These are phyloP conservation scores for Aegilops tauschii DNA, from an alignment of 176 grass and related monocot genomes.

Conservation along the genomic window DNA sequence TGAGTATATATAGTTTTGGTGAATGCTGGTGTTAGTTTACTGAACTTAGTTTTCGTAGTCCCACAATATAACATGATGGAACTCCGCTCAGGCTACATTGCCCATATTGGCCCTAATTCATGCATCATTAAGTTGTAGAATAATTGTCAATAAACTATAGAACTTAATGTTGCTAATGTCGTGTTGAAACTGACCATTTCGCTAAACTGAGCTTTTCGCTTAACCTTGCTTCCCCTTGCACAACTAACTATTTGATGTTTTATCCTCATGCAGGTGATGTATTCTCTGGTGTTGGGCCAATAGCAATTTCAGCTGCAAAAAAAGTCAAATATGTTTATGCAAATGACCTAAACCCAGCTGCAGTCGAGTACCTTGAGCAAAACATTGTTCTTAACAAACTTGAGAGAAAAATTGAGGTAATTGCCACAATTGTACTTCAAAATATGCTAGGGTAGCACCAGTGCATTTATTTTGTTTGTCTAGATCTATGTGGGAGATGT, in stretches of 20 bases:
- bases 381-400: conserved; percentile 91
- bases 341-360: conserved; percentile 90
- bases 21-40: background rate
- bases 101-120: background rate
- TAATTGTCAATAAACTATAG: background rate
- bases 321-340: conserved; percentile 91
- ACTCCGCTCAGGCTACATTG: background rate
- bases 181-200: conserved; percentile 1
- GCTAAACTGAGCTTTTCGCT: background rate
- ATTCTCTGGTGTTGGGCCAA: conserved; percentile 84
- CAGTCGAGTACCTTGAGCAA: conserved; percentile 80
- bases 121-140: background rate
- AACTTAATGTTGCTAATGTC: background rate
- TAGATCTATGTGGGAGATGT: background rate
- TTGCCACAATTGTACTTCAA: background rate
- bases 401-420: conserved; percentile 89
- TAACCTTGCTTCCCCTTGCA: background rate
- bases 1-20: background rate
- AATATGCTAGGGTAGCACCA: background rate
- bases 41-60: background rate
- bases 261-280: conserved; percentile 66
- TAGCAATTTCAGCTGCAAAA: conserved; percentile 79
- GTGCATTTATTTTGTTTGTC: conserved; percentile 4
- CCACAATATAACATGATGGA: background rate
- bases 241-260: conserved; percentile 15